These are phyloP conservation scores for Lactarius quietus DNA, from an alignment of 768 basidiomycete species.

Conservation along the genomic window DNA sequence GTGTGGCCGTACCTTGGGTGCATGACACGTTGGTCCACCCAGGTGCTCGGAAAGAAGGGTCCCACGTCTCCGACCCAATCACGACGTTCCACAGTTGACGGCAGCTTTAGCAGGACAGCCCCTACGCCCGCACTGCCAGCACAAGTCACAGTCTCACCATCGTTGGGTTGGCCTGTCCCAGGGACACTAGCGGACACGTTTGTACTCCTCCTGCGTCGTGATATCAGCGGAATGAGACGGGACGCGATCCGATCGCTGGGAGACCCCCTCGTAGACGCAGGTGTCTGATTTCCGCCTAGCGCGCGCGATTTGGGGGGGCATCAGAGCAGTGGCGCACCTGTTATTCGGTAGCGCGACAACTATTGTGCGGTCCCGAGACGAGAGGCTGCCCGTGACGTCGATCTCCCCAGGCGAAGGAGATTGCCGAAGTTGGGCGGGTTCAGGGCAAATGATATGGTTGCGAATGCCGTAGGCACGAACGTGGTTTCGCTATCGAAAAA, in stretches of 20 bases:
- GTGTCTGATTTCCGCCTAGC: background rate
- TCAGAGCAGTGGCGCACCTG: slow-evolving; percentile 16
- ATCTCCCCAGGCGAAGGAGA: slow-evolving; percentile 25
- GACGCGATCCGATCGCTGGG: background rate
- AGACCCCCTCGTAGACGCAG: background rate
- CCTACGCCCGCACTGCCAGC: too few relatives aligned
- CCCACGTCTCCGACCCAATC: background rate
- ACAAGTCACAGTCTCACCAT: too few relatives aligned
- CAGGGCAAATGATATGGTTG: slow-evolving; percentile 29
- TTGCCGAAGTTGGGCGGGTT: slow-evolving; percentile 36
- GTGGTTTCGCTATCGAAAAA: slow-evolving; percentile 32
- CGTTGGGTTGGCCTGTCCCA: too few relatives aligned
- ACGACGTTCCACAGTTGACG: background rate
- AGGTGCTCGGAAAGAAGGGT: background rate
- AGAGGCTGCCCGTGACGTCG: background rate
- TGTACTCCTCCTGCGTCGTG: background rate
- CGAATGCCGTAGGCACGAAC: slow-evolving; percentile 25
- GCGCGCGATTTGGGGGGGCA: background rate
- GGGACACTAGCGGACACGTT: too few relatives aligned
- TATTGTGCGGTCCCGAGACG: background rate
- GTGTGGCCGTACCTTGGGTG: background rate
- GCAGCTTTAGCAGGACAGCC: background rate
- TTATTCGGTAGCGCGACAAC: too few relatives aligned
- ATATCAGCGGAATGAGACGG: background rate
- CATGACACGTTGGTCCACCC: background rate